Conservation (phyloP, 257 asterid species). For the Ophiorrhiza pumila region DNA sequence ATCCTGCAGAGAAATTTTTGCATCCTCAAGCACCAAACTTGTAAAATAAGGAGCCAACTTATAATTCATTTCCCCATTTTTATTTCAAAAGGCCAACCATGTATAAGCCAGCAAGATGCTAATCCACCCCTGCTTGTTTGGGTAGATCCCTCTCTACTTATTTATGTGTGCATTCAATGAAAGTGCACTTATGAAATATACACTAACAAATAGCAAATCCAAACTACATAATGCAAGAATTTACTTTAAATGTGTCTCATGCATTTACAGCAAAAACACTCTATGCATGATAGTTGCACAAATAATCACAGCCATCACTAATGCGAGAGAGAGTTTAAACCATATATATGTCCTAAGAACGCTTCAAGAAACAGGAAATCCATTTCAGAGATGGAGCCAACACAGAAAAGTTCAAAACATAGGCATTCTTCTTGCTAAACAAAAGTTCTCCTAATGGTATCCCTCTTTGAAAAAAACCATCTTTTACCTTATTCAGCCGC, state of each 20-base stretch:
- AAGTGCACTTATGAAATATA: neutral
- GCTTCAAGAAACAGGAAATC: neutral
- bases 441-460: neutral
- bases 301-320: neutral
- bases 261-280: neutral
- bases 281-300: neutral
- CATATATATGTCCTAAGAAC: neutral
- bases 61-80: neutral
- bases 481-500: neutral
- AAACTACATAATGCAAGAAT: neutral
- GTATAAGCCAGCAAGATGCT: neutral
- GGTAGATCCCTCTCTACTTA: neutral
- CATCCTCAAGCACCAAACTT: neutral
- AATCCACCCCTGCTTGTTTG: neutral
- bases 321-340: neutral
- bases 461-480: neutral
- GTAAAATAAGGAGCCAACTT: neutral
- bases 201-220: neutral
- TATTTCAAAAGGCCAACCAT: neutral
- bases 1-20: conserved; percentile 45
- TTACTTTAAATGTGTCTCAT: neutral
- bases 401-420: neutral
- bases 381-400: neutral
- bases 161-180: neutral
- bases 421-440: neutral